Conservation (phyloP, 257 asterid species). For the Haberlea rhodopensis region DNA sequence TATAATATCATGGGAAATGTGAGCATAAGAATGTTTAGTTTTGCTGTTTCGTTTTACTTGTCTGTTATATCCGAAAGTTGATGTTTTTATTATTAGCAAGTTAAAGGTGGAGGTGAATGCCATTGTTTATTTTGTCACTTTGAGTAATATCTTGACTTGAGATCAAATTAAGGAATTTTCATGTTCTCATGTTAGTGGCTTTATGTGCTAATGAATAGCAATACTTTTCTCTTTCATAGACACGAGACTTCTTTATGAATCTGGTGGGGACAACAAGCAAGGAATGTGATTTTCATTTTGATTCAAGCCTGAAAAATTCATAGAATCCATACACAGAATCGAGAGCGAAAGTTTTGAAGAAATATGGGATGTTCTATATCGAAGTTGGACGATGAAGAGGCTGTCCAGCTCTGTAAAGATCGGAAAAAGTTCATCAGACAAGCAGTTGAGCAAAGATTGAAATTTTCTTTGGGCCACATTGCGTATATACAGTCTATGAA, state of each 20-base stretch:
- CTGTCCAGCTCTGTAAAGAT: slow-evolving; percentile 83
- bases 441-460: slow-evolving; percentile 79
- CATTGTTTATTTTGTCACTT: slow-evolving; percentile 1
- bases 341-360: slow-evolving; percentile 7
- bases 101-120: slow-evolving; percentile 7
- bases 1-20: slow-evolving; percentile 7
- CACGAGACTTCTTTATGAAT: slow-evolving; percentile 45
- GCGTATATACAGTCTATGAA: slow-evolving; percentile 84
- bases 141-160: slow-evolving; percentile 28
- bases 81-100: slow-evolving; percentile 7
- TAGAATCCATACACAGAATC: slow-evolving; percentile 18
- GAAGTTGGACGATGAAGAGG: slow-evolving; percentile 93
- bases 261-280: slow-evolving; percentile 41
- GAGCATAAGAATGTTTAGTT: slow-evolving; percentile 4
- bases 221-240: slow-evolving; percentile 24
- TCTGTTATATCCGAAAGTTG: neutral
- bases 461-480: slow-evolving; percentile 72
- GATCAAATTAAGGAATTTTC: slow-evolving; percentile 40
- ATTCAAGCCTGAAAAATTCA: slow-evolving; percentile 50
- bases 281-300: slow-evolving; percentile 38
- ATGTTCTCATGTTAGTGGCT: neutral
- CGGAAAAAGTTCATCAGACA: slow-evolving; percentile 80
- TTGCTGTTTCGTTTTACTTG: neutral
- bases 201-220: slow-evolving; percentile 4
- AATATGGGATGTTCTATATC: slow-evolving; percentile 94